phyloP scores from a whole-genome alignment of 2,329 filamentous ascomycete genomes.

The Arachnomyces sp. region DNA sequence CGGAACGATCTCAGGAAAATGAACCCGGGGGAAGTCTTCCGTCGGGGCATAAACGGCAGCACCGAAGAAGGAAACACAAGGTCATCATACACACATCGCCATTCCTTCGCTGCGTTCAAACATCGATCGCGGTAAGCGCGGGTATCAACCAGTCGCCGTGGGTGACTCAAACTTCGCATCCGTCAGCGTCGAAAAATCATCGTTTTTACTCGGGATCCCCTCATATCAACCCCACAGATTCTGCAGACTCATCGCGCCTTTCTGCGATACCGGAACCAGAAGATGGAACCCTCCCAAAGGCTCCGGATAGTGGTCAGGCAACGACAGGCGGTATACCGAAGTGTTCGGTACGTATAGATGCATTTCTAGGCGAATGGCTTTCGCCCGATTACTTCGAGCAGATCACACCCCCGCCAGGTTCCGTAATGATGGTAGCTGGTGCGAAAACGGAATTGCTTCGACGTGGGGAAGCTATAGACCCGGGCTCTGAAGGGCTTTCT shows the following conservation, averaged over 20 bases:
- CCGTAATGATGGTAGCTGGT: constrained; percentile 75
- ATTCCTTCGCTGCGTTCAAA: constrained; percentile 87
- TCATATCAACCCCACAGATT: constrained; percentile 15
- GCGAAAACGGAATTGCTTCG: constrained; percentile 82
- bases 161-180: background rate
- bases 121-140: constrained; percentile 77
- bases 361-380: constrained; percentile 93
- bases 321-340: constrained; percentile 1
- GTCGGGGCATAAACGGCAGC: constrained; percentile 1
- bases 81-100: constrained; percentile 90
- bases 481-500: constrained; percentile 27
- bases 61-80: constrained; percentile 51
- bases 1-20: constrained; percentile 13
- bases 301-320: background rate
- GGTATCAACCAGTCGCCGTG: constrained; percentile 55
- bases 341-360: constrained; percentile 65
- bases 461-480: constrained; percentile 58
- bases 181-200: constrained; percentile 11
- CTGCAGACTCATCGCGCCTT: constrained; percentile 17
- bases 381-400: constrained; percentile 87
- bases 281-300: background rate
- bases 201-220: constrained; percentile 20
- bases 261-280: constrained; percentile 29
- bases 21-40: constrained; percentile 2
- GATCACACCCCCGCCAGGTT: constrained; percentile 81